Conservation (phyloP, 345 rosid genomes). For the Brassica rapa region DNA sequence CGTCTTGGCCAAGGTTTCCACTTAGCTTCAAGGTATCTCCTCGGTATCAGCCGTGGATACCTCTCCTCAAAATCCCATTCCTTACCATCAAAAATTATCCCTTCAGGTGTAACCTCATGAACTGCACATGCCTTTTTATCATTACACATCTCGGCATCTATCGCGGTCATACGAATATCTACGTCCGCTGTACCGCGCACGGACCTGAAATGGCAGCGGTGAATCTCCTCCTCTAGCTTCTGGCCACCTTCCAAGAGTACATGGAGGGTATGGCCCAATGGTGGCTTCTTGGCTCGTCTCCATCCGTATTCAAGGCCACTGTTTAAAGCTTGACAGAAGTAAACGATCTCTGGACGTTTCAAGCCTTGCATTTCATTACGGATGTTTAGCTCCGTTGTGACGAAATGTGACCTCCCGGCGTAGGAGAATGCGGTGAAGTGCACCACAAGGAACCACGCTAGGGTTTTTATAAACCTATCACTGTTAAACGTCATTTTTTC, state of each 20-base stretch:
- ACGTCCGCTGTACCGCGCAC: slow-evolving; percentile 33
- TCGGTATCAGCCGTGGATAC: slow-evolving; percentile 29
- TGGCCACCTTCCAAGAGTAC: slow-evolving; percentile 38
- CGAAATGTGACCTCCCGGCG: slow-evolving; percentile 26
- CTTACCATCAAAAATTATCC: slow-evolving; percentile 32
- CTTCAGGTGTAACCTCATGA: slow-evolving; percentile 34
- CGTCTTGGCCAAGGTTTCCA: slow-evolving; percentile 42
- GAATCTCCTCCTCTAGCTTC: slow-evolving; percentile 32
- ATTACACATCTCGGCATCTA: slow-evolving; percentile 38
- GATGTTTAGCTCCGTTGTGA: slow-evolving; percentile 31
- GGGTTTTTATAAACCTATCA: slow-evolving; percentile 7
- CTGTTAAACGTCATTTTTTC: not conserved
- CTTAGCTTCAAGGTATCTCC: slow-evolving; percentile 29
- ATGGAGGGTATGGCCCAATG: slow-evolving; percentile 18
- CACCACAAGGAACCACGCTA: slow-evolving; percentile 28
- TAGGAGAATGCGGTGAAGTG: slow-evolving; percentile 12
- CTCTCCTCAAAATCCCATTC: slow-evolving; percentile 37
- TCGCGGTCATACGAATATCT: slow-evolving; percentile 34
- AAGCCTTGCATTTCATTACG: slow-evolving; percentile 35
- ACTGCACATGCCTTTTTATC: slow-evolving; percentile 8
- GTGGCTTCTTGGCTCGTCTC: slow-evolving; percentile 35
- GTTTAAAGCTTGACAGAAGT: slow-evolving; percentile 20
- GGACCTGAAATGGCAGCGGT: slow-evolving; percentile 40
- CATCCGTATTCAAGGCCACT: slow-evolving; percentile 40
- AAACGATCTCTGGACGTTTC: slow-evolving; percentile 36